Evolutionary conservation across 495 filamentous ascomycete species (phyloP), one percentile per base, ranked within the genome.

Genomic region (Daldinia caldariorum): DNA sequence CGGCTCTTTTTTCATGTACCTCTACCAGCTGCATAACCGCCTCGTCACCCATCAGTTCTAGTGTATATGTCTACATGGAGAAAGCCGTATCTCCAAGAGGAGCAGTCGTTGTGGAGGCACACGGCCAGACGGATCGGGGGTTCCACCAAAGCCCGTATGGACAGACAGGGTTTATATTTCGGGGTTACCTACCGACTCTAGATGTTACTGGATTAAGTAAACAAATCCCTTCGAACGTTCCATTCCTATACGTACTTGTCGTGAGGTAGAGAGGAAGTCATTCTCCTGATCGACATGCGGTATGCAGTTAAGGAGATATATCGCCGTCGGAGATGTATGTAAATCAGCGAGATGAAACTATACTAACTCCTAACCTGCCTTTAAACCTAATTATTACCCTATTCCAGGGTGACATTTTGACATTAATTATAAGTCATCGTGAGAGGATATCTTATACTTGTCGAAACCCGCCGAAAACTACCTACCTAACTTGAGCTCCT

Each of bases 201-300:
- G 12, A 20, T 29, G 12, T 32, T 53, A 13, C 12, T 31, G 0
- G 13, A 31, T 51, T 31, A 31, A 31, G 49, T 26, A 51, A 51
- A 29, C 12, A n/a, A 51, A 5, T 26, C 26, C 3, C 26, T 26
- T 26, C 26, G 26, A 26, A 26, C 26, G 26, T n/a, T n/a, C n/a
- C n/a, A n/a, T n/a, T n/a, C n/a, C n/a, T n/a, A n/a, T n/a, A n/a
- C n/a, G n/a, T n/a, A n/a, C n/a, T n/a, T n/a, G n/a, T n/a, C 32
- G 32, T 34, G 7, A 7, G 2, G 39, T 12, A 10, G 39, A 3
- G 4, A 13, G 39, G 39, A n/a, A 32, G 13, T 5, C n/a, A 32
- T 53, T 32, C 26, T 53, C 14, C 5, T 32, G 26, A 53, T 32
- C 26, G 26, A 53, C 49, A 32, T 32, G 49, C 49, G 49, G 49